Conservation (phyloP, 805 yeast genomes). For the Candida lessepsii region DNA sequence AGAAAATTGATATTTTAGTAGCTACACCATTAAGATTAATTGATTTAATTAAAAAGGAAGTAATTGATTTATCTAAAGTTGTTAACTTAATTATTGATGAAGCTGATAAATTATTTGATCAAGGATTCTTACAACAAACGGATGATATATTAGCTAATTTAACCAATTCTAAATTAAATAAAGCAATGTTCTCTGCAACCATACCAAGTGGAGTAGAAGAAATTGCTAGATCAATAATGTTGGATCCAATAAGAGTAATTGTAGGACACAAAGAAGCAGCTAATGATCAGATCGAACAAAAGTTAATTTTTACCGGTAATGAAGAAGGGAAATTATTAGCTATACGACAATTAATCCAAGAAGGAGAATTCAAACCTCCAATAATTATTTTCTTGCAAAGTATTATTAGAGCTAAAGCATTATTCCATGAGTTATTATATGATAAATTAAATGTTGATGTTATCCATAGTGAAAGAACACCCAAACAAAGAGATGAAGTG, state of each 20-base stretch:
- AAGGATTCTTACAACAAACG: conserved; percentile 84
- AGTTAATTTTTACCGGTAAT: conserved; percentile 80
- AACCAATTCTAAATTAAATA: conserved; percentile 48
- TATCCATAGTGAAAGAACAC: conserved; percentile 92
- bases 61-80: conserved; percentile 62
- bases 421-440: conserved; percentile 88
- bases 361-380: conserved; percentile 89
- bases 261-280: conserved; percentile 96
- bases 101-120: conserved; percentile 90
- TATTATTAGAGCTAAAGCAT: conserved; percentile 89
- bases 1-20: conserved; percentile 75
- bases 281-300: conserved; percentile 76
- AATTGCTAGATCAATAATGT: conserved; percentile 81
- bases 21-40: conserved; percentile 88
- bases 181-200: conserved; percentile 91
- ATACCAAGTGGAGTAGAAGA: conserved; percentile 92
- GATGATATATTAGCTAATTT: conserved; percentile 74
- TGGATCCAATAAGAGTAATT: conserved; percentile 78
- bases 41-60: conserved; percentile 65
- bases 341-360: conserved; percentile 79
- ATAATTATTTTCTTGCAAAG: conserved; percentile 89
- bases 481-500: conserved; percentile 78
- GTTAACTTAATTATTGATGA: conserved; percentile 85
- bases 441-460: conserved; percentile 93
- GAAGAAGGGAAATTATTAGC: conserved; percentile 96